These are phyloP conservation scores for Vitis rotundifolia DNA, from an alignment of 164 flowering plant species.

Conservation along the genomic window DNA sequence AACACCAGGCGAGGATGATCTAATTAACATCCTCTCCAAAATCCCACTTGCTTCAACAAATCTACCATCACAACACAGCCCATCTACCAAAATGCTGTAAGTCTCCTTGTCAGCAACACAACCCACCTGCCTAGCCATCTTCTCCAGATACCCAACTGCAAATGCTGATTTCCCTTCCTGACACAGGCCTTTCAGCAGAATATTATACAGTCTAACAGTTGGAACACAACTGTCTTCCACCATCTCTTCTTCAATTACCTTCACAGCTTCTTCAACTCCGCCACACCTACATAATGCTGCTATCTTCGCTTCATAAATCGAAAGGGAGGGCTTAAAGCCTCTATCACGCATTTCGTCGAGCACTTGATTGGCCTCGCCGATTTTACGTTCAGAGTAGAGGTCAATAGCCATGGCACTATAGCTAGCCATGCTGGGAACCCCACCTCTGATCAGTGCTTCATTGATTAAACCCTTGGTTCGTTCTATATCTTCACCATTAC, in stretches of 20 bases:
- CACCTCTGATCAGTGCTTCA: conserved; percentile 55
- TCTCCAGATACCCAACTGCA: conserved; percentile 51
- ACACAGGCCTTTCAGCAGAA: conserved; percentile 57
- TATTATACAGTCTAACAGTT: conserved; percentile 41
- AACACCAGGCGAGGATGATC: conserved; percentile 40
- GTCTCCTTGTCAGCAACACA: conserved; percentile 56
- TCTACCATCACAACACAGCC: conserved; percentile 53
- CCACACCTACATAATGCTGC: conserved; percentile 46
- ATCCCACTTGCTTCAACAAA: conserved; percentile 58
- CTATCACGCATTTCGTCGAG: conserved; percentile 47
- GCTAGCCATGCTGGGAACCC: conserved; percentile 51
- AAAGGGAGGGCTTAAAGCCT: conserved; percentile 45
- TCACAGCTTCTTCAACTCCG: conserved; percentile 41
- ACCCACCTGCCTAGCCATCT: conserved; percentile 64
- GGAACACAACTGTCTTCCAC: conserved; percentile 47
- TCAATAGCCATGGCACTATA: conserved; percentile 58
- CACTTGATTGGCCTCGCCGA: conserved; percentile 47
- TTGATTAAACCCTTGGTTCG: conserved; percentile 45
- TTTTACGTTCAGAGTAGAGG: conserved; percentile 55
- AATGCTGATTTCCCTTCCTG: conserved; percentile 35
- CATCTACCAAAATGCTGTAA: conserved; percentile 47
- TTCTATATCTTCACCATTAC: conserved; percentile 28
- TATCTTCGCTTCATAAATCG: conserved; percentile 58
- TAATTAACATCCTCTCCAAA: conserved; percentile 60
- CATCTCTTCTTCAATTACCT: conserved; percentile 60